Base-by-base conservation (phyloP, 2,329 filamentous ascomycete genomes). In the Elsinoe fawcettii region DNA sequence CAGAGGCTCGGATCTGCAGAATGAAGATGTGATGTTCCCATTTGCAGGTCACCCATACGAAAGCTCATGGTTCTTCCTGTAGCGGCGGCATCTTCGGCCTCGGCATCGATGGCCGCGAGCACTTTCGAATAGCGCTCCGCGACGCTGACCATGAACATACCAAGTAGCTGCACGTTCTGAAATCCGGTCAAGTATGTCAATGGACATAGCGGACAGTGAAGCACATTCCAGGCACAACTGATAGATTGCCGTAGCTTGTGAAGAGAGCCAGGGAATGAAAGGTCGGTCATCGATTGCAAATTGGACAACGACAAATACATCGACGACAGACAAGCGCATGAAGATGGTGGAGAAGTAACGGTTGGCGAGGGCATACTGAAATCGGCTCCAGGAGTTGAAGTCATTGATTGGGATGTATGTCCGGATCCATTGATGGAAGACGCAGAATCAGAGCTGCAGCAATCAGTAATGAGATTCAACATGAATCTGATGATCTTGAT, bases 281-380 rank as follows among this genome's bases (percentile, higher is more conserved):
- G 69, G 41, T 61, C 60, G 41, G 63, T 56, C 51, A 75, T 65
- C 9, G 69, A 62, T 60, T 75, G 71, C 16, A 79, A 67, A 41
- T 69, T 70, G 16, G 67, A 70, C 20, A 77, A 65, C 1, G 71
- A 71, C 2, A 77, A 67, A 62, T 76, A 77, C 57, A 74, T 72
- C n/a, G 69, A 69, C 7, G 71, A 72, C 32, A 77, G 71, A 60
- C 76, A 78, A 51, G 70, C 69, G 63, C 75, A 77, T 12, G 65
- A 51, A 9, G 63, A 60, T 11, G 64, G 18, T 60, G 57, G 56
- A 44, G 53, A 14, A 14, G 23, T 27, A 32, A 22, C 43, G 7
- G 3, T 16, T 1, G 34, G 49, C 30, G 49, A 39, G 12, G 18
- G 25, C 25, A 25, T 22, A n/a, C 16, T 36, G 14, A 25, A 34